Evolutionary conservation across 805 yeast genomes (phyloP).

Genomic region (Jamesozyma spencerorum): DNA sequence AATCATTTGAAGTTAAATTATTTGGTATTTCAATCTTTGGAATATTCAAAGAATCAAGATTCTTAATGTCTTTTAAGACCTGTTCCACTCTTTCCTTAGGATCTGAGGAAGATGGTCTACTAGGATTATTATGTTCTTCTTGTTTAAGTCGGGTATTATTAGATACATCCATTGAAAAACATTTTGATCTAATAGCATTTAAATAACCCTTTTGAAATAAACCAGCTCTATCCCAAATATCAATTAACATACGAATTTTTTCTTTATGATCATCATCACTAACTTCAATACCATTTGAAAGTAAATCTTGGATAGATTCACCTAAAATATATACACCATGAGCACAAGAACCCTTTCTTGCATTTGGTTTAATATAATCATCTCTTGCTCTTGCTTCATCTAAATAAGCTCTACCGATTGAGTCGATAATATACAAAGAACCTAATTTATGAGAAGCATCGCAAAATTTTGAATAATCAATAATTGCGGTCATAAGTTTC

Average conservation of each 20-base stretch:
- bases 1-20: constrained; percentile 19
- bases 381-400: constrained; percentile 58
- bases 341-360: constrained; percentile 64
- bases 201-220: constrained; percentile 59
- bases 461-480: constrained; percentile 52
- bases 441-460: constrained; percentile 83
- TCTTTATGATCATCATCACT: constrained; percentile 51
- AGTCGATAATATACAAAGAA: constrained; percentile 82
- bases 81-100: constrained; percentile 19
- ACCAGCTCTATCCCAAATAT: constrained; percentile 83
- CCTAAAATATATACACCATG: constrained; percentile 62
- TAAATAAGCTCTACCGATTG: constrained; percentile 76
- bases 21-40: constrained; percentile 19
- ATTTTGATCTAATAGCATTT: constrained; percentile 45
- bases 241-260: constrained; percentile 75
- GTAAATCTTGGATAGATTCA: constrained; percentile 50
- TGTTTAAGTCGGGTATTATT: constrained; percentile 31
- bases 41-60: constrained; percentile 5
- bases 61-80: constrained; percentile 25
- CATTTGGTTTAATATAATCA: constrained; percentile 38
- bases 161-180: constrained; percentile 33
- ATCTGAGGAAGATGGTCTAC: constrained; percentile 51
- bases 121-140: constrained; percentile 26
- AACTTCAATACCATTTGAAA: constrained; percentile 53
- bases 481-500: constrained; percentile 19